A percentile compares a stretch with the other conserved stretches of the same genome.
phyloP scores from a whole-genome alignment of 2,329 filamentous ascomycete genomes.

The Pseudofabraea citricarpa region DNA sequence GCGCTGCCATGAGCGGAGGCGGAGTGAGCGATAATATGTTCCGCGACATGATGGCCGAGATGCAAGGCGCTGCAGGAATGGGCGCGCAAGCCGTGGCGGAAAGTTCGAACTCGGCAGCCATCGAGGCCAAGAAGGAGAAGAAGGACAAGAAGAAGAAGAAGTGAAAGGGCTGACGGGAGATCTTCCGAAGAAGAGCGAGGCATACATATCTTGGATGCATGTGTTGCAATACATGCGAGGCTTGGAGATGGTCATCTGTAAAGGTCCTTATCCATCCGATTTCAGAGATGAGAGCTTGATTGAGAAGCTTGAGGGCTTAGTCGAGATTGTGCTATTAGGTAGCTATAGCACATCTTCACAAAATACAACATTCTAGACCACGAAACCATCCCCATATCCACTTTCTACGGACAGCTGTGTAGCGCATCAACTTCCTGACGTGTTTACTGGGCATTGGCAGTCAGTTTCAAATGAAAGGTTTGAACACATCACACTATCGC shows the following conservation, averaged over 20 bases:
- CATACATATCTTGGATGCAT: not conserved
- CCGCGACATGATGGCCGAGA: constrained; percentile 95
- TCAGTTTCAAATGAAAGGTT: too few relatives aligned
- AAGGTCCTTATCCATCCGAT: not conserved
- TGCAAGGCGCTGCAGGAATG: constrained; percentile 52
- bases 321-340: not conserved
- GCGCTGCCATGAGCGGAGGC: constrained; percentile 83
- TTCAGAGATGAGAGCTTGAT: too few relatives aligned
- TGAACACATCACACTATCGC: too few relatives aligned
- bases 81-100: constrained; percentile 31
- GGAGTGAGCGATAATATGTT: constrained; percentile 93
- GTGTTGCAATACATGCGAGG: not conserved
- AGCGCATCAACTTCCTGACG: too few relatives aligned
- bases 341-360: too few relatives aligned
- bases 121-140: constrained; percentile 43
- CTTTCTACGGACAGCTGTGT: too few relatives aligned
- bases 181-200: not conserved
- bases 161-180: not conserved
- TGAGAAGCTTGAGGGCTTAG: too few relatives aligned
- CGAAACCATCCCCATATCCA: too few relatives aligned
- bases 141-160: constrained; percentile 35
- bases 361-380: too few relatives aligned
- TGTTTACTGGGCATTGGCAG: too few relatives aligned
- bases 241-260: constrained; percentile 2
- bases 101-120: constrained; percentile 25